phyloP scores from a whole-genome alignment of 345 rosid species.

The Eucalyptus globulus region DNA sequence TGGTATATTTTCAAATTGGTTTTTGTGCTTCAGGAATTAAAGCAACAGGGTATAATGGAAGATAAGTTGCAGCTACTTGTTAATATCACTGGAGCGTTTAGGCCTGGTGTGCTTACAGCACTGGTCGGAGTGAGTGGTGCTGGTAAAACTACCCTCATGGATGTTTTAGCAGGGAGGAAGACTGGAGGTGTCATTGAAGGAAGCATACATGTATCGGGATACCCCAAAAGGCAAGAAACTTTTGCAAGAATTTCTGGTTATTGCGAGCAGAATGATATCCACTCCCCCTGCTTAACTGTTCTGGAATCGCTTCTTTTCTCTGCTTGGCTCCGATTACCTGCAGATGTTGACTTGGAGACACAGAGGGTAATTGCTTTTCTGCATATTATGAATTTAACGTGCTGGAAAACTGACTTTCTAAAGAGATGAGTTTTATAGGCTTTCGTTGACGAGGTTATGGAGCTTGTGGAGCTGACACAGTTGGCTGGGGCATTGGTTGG shows the following conservation, averaged over 20 bases:
- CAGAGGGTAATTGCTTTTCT: slow-evolving; percentile 43
- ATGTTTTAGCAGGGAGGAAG: slow-evolving; percentile 96
- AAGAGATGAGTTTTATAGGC: slow-evolving; percentile 37
- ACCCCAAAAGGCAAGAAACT: slow-evolving; percentile 85
- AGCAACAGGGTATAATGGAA: slow-evolving; percentile 80
- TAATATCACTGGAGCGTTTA: slow-evolving; percentile 90
- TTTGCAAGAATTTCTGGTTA: slow-evolving; percentile 97
- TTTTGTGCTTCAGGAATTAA: slow-evolving; percentile 51
- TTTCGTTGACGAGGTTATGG: slow-evolving; percentile 97
- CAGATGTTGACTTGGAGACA: slow-evolving; percentile 65
- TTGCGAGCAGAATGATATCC: slow-evolving; percentile 95
- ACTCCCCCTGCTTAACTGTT: slow-evolving; percentile 91
- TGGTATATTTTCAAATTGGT: not conserved
- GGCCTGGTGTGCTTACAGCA: slow-evolving; percentile 91
- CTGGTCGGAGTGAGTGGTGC: slow-evolving; percentile 98
- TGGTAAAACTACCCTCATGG: slow-evolving; percentile 99
- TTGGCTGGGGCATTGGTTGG: slow-evolving; percentile 85
- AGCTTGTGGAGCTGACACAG: slow-evolving; percentile 84
- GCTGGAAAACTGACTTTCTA: slow-evolving; percentile 7
- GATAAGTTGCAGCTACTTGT: slow-evolving; percentile 79
- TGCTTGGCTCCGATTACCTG: slow-evolving; percentile 83
- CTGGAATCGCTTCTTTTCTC: slow-evolving; percentile 94
- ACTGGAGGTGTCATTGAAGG: slow-evolving; percentile 94
- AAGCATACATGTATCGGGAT: slow-evolving; percentile 70
- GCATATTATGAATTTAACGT: not conserved